Base-by-base conservation (phyloP, 352 stramenopile species). In the Paralagenidium karlingii region DNA sequence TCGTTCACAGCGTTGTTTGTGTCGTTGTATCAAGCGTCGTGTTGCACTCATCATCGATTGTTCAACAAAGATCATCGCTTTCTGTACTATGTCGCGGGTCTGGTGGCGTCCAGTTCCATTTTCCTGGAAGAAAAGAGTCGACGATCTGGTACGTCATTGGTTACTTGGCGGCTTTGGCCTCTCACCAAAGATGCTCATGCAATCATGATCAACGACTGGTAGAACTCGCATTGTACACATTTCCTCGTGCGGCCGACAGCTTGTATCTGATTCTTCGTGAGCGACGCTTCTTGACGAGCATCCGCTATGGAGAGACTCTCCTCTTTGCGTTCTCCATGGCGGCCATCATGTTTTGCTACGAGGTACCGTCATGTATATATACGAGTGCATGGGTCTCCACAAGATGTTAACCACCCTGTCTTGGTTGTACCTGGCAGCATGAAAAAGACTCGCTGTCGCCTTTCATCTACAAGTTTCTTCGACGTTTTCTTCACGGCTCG, bases 281-380 rank as follows among this genome's bases (percentile, higher is more conserved):
- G 46, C 71, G 65, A 31, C 58, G 63, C 24, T 70, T 86, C 47
- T 65, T 80, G 27, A 56, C 60, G n/a, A 69, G 74, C 40, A 58
- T 88, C 31, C 59, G 52, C 15, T 56, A 84, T 38, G 77, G 74
- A 18, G 77, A 90, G 42, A 60, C 86, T 24, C 55, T 69, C 33
- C 58, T 90, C 28, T 90, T 88, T 40, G 71, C 73, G 19, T 55
- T 55, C 10, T 90, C 74, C 8, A 90, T 88, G 74, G 58, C 66
- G 8, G 55, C 76, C 32, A 78, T 90, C 53, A 88, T 88, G 77
- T 82, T 79, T 52, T 83, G 58, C 43, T 90, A 86, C 40, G 74
- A 90, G 73, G 70, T 82, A 55, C 43, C 49, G 29, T 25, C 6
- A 3, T 27, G 15, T 6, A 31, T 25, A 42, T 15, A 1, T 29